Base-by-base conservation (phyloP, 1,284 basidiomycete species). In the Ceratobasidium theobromae region DNA sequence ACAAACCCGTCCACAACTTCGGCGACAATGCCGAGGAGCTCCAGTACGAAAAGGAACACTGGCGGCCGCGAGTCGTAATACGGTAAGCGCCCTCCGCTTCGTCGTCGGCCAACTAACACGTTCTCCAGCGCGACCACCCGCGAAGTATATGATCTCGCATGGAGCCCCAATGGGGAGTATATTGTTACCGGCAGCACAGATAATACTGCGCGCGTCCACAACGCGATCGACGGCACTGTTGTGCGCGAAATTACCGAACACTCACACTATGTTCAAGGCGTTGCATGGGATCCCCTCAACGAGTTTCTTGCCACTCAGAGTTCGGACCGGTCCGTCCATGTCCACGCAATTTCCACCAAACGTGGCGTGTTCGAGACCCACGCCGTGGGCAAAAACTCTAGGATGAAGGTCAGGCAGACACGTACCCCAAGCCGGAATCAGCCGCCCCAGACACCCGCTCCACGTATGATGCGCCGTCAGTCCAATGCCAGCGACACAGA, bases 61-160 rank as follows among this genome's bases (percentile, higher is more conserved):
- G 96, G 96, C 90, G 93, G 73, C 88, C 93, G 21, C 86, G 94
- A 62, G 92, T 88, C 41, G 91, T 93, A 68, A 89, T 96, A 73
- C 82, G 91, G 88, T 94, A 75, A 68, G 82, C 71, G 28, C 53
- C 41, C 48, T 9, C 9, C 12, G n/a, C 11, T 27, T 45, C 12
- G 35, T 57, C 67, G 8, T 21, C 27, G 64, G 43, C 52, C 65
- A 14, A 38, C 49, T 25, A 45, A 45, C 43, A 45, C 6, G 18
- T 14, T 45, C 43, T 54, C 33, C 4, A 90, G 89, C 55, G 88
- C 87, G 72, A 93, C 91, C 0, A 87, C 86, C 12, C 93, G 94
- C 84, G 95, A 98, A 76, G 93, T 99, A 11, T 98, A 99, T 75
- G 96, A 99, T 76, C 81, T 99, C 49, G 93, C 95, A 0, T 99